Conservation (phyloP, 208 protist genomes). For the Leishmania gerbilli region DNA sequence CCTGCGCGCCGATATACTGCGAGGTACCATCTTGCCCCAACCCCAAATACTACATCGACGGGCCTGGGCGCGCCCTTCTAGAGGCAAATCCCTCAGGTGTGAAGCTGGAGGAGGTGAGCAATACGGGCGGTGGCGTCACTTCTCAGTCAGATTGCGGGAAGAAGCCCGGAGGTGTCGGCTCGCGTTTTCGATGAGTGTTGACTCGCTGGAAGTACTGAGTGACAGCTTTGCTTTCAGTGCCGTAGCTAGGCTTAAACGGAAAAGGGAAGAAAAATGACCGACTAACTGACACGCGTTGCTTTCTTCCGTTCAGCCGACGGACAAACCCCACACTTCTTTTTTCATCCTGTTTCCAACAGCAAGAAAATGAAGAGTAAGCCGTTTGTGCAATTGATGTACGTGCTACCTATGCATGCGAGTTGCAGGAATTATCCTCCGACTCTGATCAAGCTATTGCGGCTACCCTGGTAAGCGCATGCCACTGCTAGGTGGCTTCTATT, state of each 20-base stretch:
- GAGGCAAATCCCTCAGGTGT: conserved; percentile 86
- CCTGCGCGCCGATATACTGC: conserved; percentile 82
- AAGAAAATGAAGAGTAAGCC: background rate
- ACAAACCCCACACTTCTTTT: conserved; percentile 5
- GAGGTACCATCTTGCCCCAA: conserved; percentile 91
- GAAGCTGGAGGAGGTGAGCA: conserved; percentile 69
- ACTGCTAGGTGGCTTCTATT: background rate
- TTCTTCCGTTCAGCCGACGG: background rate
- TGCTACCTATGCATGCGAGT: background rate
- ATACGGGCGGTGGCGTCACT: background rate
- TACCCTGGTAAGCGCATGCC: background rate
- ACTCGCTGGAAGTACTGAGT: background rate
- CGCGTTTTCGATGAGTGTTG: conserved; percentile 55
- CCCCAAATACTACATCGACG: conserved; percentile 89
- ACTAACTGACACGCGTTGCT: background rate
- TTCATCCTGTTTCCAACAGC: background rate
- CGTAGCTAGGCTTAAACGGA: background rate
- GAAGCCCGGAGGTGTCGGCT: conserved; percentile 55
- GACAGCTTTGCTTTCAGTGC: background rate
- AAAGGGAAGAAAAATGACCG: background rate
- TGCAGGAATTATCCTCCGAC: background rate
- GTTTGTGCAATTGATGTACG: background rate
- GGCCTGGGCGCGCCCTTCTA: conserved; percentile 75
- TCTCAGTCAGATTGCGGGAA: conserved; percentile 10
- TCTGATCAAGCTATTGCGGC: background rate